A percentile compares a stretch with the other conserved stretches of the same genome.
These are phyloP conservation scores for Wickerhamiella kazuoi DNA, from an alignment of 805 yeast species.

Conservation along the genomic window DNA sequence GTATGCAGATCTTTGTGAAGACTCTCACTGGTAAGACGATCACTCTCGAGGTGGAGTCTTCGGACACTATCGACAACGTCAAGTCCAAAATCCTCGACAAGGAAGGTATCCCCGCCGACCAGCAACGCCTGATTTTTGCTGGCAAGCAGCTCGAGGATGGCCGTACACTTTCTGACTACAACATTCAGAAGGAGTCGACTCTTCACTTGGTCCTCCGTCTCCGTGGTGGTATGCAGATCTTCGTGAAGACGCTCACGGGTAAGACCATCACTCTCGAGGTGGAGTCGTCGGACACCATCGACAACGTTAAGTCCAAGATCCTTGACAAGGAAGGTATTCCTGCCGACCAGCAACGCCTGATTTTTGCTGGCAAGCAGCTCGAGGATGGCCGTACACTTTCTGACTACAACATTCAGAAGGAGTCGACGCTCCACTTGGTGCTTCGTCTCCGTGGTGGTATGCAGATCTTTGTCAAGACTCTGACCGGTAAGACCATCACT, in stretches of 20 bases:
- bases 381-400: conserved; percentile 89
- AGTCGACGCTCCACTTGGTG: conserved; percentile 68
- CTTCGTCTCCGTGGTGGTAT: conserved; percentile 74
- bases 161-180: conserved; percentile 84
- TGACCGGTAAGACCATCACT: conserved; percentile 82
- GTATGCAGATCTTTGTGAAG: conserved; percentile 81
- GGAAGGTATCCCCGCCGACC: conserved; percentile 95
- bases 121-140: conserved; percentile 86
- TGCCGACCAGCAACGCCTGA: conserved; percentile 88
- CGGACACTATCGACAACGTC: conserved; percentile 90
- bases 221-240: conserved; percentile 77
- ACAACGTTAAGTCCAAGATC: conserved; percentile 82
- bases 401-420: conserved; percentile 90
- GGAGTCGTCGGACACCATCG: conserved; percentile 87
- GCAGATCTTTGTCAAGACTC: conserved; percentile 67
- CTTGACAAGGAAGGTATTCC: conserved; percentile 94
- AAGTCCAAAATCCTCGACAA: conserved; percentile 91
- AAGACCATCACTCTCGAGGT: conserved; percentile 79
- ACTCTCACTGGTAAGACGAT: conserved; percentile 82
- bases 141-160: conserved; percentile 96
- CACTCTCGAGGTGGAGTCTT: conserved; percentile 78
- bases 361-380: conserved; percentile 89
- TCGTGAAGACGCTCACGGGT: conserved; percentile 98
- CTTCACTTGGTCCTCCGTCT: conserved; percentile 69
- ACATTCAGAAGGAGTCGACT: conserved; percentile 88